A percentile compares a stretch with the other conserved stretches of the same genome.
Evolutionary conservation across 805 yeast genomes (phyloP).

Genomic region (Hanseniaspora meyeri): DNA sequence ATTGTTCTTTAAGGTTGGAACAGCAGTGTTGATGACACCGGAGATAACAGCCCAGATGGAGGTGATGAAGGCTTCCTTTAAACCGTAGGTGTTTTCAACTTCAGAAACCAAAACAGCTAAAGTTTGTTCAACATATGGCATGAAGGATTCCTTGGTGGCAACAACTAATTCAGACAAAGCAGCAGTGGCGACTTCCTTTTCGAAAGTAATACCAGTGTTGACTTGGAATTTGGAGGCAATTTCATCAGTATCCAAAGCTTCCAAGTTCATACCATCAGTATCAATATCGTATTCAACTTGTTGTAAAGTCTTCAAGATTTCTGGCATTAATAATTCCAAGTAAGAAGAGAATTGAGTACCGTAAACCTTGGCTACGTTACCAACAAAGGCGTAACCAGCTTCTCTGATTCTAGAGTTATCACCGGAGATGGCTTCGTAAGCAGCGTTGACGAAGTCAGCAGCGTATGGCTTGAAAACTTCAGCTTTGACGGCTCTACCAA

Average conservation of each 20-base stretch:
- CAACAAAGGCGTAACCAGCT: conserved; percentile 84
- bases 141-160: conserved; percentile 73
- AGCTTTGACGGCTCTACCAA: conserved; percentile 94
- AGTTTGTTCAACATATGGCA: conserved; percentile 62
- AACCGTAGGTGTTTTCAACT: conserved; percentile 76
- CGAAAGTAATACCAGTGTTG: conserved; percentile 89
- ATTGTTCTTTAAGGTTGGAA: conserved; percentile 35
- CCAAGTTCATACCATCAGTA: conserved; percentile 41
- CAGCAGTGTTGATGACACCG: conserved; percentile 42
- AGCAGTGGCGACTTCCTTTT: conserved; percentile 89
- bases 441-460: conserved; percentile 76
- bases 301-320: conserved; percentile 66
- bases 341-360: conserved; percentile 81
- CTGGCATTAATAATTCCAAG: conserved; percentile 71
- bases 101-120: conserved; percentile 54
- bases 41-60: conserved; percentile 73
- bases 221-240: conserved; percentile 64
- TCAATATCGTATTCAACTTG: conserved; percentile 74
- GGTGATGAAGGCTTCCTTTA: conserved; percentile 74
- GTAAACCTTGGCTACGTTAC: conserved; percentile 89
- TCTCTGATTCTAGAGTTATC: conserved; percentile 82
- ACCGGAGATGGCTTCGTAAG: conserved; percentile 63
- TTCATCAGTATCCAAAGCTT: conserved; percentile 47
- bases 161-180: conserved; percentile 78
- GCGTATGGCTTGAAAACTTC: conserved; percentile 78